Evolutionary conservation across 768 basidiomycete genomes (phyloP).

Genomic region (Coprinellus aureogranulatus): DNA sequence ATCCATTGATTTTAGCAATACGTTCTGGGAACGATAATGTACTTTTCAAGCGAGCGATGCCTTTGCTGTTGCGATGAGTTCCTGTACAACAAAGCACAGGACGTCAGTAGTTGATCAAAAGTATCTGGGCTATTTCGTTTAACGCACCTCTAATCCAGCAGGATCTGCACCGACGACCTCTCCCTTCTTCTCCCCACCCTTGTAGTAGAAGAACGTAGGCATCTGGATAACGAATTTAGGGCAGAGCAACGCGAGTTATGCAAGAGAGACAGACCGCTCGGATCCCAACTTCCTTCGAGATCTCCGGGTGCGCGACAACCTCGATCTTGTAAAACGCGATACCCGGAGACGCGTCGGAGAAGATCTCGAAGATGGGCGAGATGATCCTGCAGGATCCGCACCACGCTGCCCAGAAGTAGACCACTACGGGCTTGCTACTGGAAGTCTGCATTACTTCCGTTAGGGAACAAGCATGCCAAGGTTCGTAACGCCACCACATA

Average conservation of each 20-base stretch:
- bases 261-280: background rate
- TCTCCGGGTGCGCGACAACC: constrained; percentile 55
- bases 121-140: no score
- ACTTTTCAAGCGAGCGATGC: no score
- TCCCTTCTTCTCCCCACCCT: constrained; percentile 31
- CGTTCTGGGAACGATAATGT: no score
- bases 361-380: constrained; percentile 62
- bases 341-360: constrained; percentile 34
- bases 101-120: no score
- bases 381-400: constrained; percentile 70
- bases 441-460: no score
- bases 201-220: constrained; percentile 41
- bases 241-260: no score
- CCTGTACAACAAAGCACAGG: no score
- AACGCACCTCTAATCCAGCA: constrained; percentile 34
- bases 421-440: constrained; percentile 43
- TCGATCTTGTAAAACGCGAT: constrained; percentile 73
- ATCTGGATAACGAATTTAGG: constrained; percentile 28
- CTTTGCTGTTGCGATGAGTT: no score
- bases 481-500: no score
- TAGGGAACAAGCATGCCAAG: no score
- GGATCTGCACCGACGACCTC: constrained; percentile 52
- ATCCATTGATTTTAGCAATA: no score
- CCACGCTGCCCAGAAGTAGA: constrained; percentile 81
- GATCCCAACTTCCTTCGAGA: constrained; percentile 58